phyloP scores from a whole-genome alignment of 176 grass and related monocot species.

The Oryza meyeriana region DNA sequence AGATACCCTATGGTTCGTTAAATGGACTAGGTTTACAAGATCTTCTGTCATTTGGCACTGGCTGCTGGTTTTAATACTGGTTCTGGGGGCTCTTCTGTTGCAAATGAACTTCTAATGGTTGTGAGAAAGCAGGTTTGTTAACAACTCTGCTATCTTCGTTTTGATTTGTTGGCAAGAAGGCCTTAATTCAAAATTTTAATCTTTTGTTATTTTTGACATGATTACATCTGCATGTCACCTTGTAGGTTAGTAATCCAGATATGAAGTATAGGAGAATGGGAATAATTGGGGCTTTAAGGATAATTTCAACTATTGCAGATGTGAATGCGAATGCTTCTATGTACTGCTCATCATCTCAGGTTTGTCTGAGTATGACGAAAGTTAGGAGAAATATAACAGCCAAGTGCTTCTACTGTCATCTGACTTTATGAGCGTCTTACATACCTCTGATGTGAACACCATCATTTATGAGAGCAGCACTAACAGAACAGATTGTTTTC shows the following conservation, averaged over 20 bases:
- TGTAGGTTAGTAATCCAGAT: slow-evolving; percentile 88
- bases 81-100: slow-evolving; percentile 60
- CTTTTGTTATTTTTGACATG: not conserved
- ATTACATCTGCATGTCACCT: slow-evolving; percentile 8
- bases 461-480: slow-evolving; percentile 3
- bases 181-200: slow-evolving; percentile 13
- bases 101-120: slow-evolving; percentile 90
- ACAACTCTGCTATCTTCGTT: not conserved
- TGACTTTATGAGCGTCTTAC: slow-evolving; percentile 9
- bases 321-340: slow-evolving; percentile 45
- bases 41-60: slow-evolving; percentile 82
- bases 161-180: not conserved
- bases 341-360: slow-evolving; percentile 65
- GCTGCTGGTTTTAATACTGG: slow-evolving; percentile 57
- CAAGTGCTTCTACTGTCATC: not conserved
- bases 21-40: slow-evolving; percentile 66
- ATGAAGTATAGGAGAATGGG: slow-evolving; percentile 89
- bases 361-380: slow-evolving; percentile 30
- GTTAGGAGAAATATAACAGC: not conserved
- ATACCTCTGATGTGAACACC: not conserved
- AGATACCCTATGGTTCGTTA: not conserved
- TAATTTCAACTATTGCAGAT: slow-evolving; percentile 69
- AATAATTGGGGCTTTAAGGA: slow-evolving; percentile 91
- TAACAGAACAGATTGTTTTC: not conserved
- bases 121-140: slow-evolving; percentile 84